phyloP scores from a whole-genome alignment of 2,329 filamentous ascomycete species.

The Hypoxylon sp. region DNA sequence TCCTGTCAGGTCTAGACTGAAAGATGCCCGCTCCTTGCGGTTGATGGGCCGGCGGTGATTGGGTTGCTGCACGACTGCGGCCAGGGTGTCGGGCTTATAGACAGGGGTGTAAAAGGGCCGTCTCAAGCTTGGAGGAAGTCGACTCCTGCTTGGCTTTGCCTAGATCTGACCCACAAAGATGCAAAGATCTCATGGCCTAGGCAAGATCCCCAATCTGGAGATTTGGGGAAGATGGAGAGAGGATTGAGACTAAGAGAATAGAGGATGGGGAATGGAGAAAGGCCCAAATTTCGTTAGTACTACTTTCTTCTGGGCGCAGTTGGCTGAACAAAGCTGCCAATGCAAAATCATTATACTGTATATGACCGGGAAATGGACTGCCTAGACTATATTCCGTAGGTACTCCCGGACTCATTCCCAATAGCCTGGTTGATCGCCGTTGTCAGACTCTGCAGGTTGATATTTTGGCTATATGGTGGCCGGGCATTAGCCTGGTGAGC shows the following conservation, averaged over 20 bases:
- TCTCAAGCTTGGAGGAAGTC: constrained; percentile 43
- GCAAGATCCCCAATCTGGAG: constrained; percentile 40
- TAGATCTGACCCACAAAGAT: constrained; percentile 40
- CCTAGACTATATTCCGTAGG: neutral
- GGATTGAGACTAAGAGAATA: constrained; percentile 17
- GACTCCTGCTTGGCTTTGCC: constrained; percentile 47
- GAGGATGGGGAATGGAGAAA: constrained; percentile 33
- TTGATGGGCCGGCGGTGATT: constrained; percentile 43
- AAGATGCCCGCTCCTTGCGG: constrained; percentile 39
- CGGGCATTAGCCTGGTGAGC: constrained; percentile 9
- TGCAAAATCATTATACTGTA: neutral
- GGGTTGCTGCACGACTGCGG: constrained; percentile 41
- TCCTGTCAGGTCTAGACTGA: constrained; percentile 45
- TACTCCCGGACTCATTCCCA: constrained; percentile 12
- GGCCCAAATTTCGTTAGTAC: constrained; percentile 5
- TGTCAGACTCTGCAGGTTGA: constrained; percentile 11
- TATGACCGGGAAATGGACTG: constrained; percentile 5
- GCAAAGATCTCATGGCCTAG: constrained; percentile 36
- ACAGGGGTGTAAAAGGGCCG: constrained; percentile 49
- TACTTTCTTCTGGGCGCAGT: constrained; percentile 2
- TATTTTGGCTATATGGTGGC: constrained; percentile 18
- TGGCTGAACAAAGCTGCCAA: constrained; percentile 18
- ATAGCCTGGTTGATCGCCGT: constrained; percentile 20
- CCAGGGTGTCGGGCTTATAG: constrained; percentile 43
- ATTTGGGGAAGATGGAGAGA: constrained; percentile 46